These are phyloP conservation scores for Adenanthera pavonina DNA, from an alignment of 306 rosid species.

Conservation along the genomic window DNA sequence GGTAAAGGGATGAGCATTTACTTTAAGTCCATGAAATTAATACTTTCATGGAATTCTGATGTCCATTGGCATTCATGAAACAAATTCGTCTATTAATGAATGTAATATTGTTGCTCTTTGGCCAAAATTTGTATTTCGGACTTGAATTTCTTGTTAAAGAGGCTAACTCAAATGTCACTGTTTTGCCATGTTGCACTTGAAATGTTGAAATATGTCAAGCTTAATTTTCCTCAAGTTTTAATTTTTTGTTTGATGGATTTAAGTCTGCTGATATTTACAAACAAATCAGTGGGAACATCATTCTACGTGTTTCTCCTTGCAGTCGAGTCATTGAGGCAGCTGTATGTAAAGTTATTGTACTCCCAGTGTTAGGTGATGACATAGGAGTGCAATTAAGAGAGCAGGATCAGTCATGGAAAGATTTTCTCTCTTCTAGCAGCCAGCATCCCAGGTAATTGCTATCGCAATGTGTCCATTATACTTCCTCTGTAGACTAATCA, in stretches of 20 bases:
- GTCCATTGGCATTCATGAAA: neutral
- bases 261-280: conserved; percentile 3
- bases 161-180: conserved; percentile 10
- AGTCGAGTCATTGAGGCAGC: conserved; percentile 82
- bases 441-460: conserved; percentile 54
- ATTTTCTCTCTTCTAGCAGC: conserved; percentile 62
- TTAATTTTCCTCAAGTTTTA: conserved; percentile 16
- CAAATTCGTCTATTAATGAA: conserved; percentile 14
- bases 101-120: neutral
- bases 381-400: conserved; percentile 62
- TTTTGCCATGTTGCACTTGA: conserved; percentile 25
- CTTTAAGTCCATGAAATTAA: neutral
- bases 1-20: neutral
- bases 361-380: conserved; percentile 69
- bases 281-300: conserved; percentile 15
- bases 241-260: conserved; percentile 22
- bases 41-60: conserved; percentile 26
- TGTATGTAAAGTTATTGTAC: conserved; percentile 68
- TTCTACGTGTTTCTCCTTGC: conserved; percentile 41
- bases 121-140: conserved; percentile 9
- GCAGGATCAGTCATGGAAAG: conserved; percentile 70
- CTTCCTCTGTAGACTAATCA: conserved; percentile 9
- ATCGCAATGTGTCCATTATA: neutral
- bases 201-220: conserved; percentile 15
- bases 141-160: neutral